phyloP scores from a whole-genome alignment of 2,329 filamentous ascomycete genomes.

The Botrytis pseudocinerea region DNA sequence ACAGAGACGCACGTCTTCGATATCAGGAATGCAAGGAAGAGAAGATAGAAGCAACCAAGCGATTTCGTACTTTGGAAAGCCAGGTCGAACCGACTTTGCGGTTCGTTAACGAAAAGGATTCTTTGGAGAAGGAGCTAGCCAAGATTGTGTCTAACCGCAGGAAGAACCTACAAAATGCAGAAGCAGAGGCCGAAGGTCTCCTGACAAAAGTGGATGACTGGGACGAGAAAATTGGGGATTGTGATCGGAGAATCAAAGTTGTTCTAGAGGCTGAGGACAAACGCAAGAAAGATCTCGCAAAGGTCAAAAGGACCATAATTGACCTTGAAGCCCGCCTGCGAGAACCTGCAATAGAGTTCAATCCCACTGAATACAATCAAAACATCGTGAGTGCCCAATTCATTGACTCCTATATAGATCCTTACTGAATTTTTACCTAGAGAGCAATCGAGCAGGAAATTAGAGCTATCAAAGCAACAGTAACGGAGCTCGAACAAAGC shows the following conservation, averaged over 20 bases:
- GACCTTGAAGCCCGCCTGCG: constrained; percentile 63
- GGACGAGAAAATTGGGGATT: constrained; percentile 42
- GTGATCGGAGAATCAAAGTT: constrained; percentile 50
- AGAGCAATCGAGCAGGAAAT: constrained; percentile 59
- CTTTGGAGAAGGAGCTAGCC: constrained; percentile 62
- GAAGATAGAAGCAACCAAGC: constrained; percentile 55
- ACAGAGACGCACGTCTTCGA: constrained; percentile 54
- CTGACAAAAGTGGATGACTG: constrained; percentile 46
- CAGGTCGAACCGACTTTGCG: constrained; percentile 67
- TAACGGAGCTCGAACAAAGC: constrained; percentile 31
- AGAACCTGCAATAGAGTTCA: constrained; percentile 65
- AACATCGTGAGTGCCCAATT: constrained; percentile 59
- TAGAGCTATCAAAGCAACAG: constrained; percentile 51
- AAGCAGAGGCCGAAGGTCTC: constrained; percentile 50
- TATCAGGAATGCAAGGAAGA: constrained; percentile 55
- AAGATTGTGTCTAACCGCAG: constrained; percentile 56
- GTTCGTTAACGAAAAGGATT: constrained; percentile 68
- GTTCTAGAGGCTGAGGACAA: constrained; percentile 52
- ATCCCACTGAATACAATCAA: constrained; percentile 69
- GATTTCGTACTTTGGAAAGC: constrained; percentile 60
- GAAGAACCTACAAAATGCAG: constrained; percentile 53
- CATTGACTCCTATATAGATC: neutral
- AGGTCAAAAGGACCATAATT: constrained; percentile 58
- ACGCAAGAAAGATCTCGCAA: constrained; percentile 52
- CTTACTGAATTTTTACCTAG: constrained; percentile 36